Evolutionary conservation across 495 filamentous ascomycete species (phyloP), one percentile per base, ranked within the genome.

Genomic region (Entonaema liquescens): DNA sequence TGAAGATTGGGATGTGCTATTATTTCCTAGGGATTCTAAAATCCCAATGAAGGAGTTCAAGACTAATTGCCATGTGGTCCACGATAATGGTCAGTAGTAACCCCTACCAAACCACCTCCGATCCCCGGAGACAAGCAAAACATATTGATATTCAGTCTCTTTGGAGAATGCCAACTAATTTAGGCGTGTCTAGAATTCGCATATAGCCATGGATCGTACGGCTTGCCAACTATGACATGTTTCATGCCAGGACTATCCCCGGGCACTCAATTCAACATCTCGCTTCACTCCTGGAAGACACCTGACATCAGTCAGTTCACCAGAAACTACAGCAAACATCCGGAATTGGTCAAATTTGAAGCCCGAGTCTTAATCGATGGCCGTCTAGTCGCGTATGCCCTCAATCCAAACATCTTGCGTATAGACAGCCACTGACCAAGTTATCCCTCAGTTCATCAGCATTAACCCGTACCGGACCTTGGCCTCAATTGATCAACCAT

Each of bases 11-110:
- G 93, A 96, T 75, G 85, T 95, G 57, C 88, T 96, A 55, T 82
- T 97, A 62, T 95, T 96, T 78, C 90, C 92, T 0, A 77, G 76
- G 58, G 82, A 84, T 67, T 75, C 74, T 53, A 82, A 81, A 61
- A 84, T 91, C 17, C 93, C 93, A 8, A 78, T 95, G 47, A 92
- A 94, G 76, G 93, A 97, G 76, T 97, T 95, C 86, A 91, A 89
- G 74, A 93, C 92, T 15, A 85, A 88, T 70, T 97, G 93, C 78
- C 91, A 89, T 78, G 91, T 91, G 17, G 86, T 89, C 38, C 87
- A 88, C 38, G 92, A 94, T 74, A 76, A 83, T 59, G 85, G 89
- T 87, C 76, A 74, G 84, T 63, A n/a, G 7, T 7, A 17, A 31
- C 57, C 8, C 36, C 59, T 29, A 25, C 1, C n/a, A 13, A 8